Base-by-base conservation (phyloP, 2,329 filamentous ascomycete genomes). In the Penicillium sumatraense region DNA sequence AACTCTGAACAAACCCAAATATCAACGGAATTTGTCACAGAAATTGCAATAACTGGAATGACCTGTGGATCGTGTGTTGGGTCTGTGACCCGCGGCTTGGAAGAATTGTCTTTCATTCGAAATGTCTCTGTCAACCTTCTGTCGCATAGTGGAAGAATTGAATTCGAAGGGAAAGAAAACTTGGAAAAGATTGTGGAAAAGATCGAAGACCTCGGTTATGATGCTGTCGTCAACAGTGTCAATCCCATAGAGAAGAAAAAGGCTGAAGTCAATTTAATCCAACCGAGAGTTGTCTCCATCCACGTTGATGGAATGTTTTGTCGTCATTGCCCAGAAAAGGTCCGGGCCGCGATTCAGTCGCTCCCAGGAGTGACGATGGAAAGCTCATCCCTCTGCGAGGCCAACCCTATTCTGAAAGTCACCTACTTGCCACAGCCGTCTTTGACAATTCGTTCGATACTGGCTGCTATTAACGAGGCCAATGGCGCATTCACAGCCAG, bases 391-490 rank as follows among this genome's bases (percentile, higher is more conserved):
- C 81, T 86, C 1, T 86, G 86, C 1, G 74, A 84, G 23, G 74
- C 87, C 31, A 79, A 83, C 18, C 89, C 91, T 0, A 83, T 92
- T 26, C 67, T 96, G 40, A 87, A 82, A 62, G 69, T 96, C 50
- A 82, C 77, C 3, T 97, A 97, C 67, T 78, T 78, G 0, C 91
- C 93, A 2, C 80, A 86, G 3, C 89, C 91, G 0, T 68, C 64
- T 1, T 85, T 96, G 65, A 96, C 90, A 0, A 83, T 96, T 60
- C 85, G 93, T 46, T 82, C 85, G 7, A 90, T 97, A 38, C 77
- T 96, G 11, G 75, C 79, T 11, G 81, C 84, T 1, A 89, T 97
- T 48, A 80, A 85, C 51, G 81, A 81, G 5, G 80, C 84, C 5
- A 89, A 96, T 64, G 76, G 82, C 1, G 83, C 80, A 0, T 89